phyloP scores from a whole-genome alignment of 1,284 basidiomycete genomes.

The Mrakiaceae sp. region DNA sequence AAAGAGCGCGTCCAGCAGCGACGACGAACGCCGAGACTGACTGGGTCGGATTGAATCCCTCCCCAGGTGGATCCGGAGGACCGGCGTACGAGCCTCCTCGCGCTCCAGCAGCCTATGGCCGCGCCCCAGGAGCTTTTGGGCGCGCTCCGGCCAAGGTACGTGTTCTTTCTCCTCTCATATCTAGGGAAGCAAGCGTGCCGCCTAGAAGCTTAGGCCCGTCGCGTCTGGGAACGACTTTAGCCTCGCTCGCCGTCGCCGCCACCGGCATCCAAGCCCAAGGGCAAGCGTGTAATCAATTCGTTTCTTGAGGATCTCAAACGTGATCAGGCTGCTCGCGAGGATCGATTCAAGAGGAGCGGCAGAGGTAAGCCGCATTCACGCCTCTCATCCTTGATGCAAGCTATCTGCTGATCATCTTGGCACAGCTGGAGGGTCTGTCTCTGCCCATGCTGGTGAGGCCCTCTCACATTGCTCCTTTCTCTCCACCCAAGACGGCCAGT shows the following conservation, averaged over 20 bases:
- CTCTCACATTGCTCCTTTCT: not conserved
- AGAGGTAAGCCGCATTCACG: conserved; percentile 13
- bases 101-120: conserved; percentile 1
- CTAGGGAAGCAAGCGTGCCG: too few relatives aligned
- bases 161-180: not conserved
- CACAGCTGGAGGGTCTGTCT: too few relatives aligned
- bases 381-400: too few relatives aligned
- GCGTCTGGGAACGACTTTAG: not conserved
- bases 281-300: conserved; percentile 83
- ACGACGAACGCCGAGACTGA: too few relatives aligned
- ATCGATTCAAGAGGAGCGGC: conserved; percentile 55
- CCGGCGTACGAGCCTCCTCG: conserved; percentile 8
- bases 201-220: not conserved
- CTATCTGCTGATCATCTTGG: too few relatives aligned
- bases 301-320: conserved; percentile 91
- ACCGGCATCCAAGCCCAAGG: conserved; percentile 62
- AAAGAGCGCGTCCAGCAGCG: too few relatives aligned
- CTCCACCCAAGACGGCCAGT: not conserved
- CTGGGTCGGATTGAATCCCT: too few relatives aligned
- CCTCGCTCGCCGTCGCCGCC: conserved; percentile 18
- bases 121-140: too few relatives aligned
- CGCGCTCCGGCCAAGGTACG: not conserved
- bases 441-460: conserved; percentile 9
- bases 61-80: too few relatives aligned
- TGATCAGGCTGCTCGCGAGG: conserved; percentile 81